These are phyloP conservation scores for Telopea speciosissima DNA, from an alignment of 177 flowering plant genomes.

Conservation along the genomic window DNA sequence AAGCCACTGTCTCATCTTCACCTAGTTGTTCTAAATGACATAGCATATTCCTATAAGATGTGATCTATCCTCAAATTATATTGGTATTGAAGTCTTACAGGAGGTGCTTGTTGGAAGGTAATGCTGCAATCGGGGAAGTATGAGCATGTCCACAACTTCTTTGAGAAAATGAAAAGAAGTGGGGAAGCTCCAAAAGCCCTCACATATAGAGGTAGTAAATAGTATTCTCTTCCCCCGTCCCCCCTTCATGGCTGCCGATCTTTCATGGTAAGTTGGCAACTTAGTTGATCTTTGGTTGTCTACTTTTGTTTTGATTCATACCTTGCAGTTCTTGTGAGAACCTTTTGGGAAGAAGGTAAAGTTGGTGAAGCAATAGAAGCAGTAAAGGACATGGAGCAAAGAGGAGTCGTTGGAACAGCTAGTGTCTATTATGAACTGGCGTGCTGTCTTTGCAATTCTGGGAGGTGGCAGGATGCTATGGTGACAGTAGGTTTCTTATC, in stretches of 20 bases:
- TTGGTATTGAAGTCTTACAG: conserved; percentile 41
- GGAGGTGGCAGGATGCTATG: conserved; percentile 90
- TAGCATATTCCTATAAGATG: neutral
- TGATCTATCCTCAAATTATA: conserved; percentile 22
- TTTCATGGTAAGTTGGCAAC: neutral
- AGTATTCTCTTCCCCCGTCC: too few relatives aligned
- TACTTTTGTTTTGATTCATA: conserved; percentile 6
- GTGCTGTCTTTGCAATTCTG: conserved; percentile 84
- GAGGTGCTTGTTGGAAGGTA: conserved; percentile 69
- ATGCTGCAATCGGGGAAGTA: conserved; percentile 86
- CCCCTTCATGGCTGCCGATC: too few relatives aligned
- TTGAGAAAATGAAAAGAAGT: conserved; percentile 61
- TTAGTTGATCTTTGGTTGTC: conserved; percentile 3
- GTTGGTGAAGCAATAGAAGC: conserved; percentile 71
- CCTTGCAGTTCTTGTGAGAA: conserved; percentile 67
- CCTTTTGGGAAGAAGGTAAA: conserved; percentile 87
- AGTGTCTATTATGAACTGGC: conserved; percentile 84
- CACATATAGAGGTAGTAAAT: conserved; percentile 62
- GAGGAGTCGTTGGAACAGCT: conserved; percentile 77
- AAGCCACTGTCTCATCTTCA: neutral
- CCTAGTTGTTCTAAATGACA: neutral
- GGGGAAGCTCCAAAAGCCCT: conserved; percentile 69
- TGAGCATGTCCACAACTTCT: conserved; percentile 70
- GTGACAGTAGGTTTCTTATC: conserved; percentile 43
- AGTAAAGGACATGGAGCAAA: conserved; percentile 77